Evolutionary conservation across 2,329 filamentous ascomycete genomes (phyloP), one percentile per base, ranked within the genome.

Genomic region (Fusarium dimerum): DNA sequence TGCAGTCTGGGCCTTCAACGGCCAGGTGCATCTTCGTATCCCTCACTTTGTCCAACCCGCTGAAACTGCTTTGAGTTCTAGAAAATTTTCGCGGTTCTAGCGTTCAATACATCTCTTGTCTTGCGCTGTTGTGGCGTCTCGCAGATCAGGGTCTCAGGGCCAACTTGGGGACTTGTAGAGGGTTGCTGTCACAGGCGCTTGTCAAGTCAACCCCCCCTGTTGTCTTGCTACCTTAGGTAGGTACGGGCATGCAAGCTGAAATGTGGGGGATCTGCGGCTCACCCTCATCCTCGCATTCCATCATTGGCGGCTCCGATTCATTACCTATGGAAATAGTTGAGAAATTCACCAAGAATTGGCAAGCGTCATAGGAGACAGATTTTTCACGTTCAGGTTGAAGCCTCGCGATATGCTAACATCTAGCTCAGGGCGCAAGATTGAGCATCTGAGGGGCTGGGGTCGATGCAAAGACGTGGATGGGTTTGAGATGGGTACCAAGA

Each of bases 221-320:
- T 26, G 20, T 26, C 20, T 26, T 26, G 20, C 20, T 4, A 26
- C n/a, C n/a, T n/a, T n/a, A n/a, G n/a, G n/a, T n/a, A n/a, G n/a
- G n/a, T 26, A 26, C 20, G 20, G 20, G 20, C 20, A 26, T 26
- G 20, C 20, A 36, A 36, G 32, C 32, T 36, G 32, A 36, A 12
- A 26, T 42, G 54, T 52, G 47, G 56, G 57, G 51, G 51, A 52
- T 44, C 36, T 40, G n/a, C 39, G 9, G 39, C 39, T 40, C 13
- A 15, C 32, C 10, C 13, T 11, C 32, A 36, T 15, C 13, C 32
- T 11, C 13, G 32, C 32, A 36, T 9, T 36, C 5, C 13, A 15
- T 11, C 11, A 15, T 11, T 36, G 10, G 32, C 32, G 32, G 32
- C 32, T 36, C 32, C 32, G 32, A 36, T 36, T 36, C 32, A 36